phyloP scores from a whole-genome alignment of 1,139 yeast genomes.

The Zygoascus sp. region DNA sequence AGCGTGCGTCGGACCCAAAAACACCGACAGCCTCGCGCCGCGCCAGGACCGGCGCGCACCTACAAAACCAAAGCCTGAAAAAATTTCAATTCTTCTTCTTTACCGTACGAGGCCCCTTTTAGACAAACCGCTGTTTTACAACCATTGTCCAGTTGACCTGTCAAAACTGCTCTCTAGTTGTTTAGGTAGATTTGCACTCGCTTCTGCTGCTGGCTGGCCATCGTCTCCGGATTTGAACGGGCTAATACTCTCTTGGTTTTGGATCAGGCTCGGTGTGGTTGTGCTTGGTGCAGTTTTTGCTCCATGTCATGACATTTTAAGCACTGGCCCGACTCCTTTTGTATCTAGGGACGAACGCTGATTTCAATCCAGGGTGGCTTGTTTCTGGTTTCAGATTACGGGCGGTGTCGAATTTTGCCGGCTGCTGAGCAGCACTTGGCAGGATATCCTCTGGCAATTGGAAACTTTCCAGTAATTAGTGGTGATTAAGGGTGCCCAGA shows the following conservation, averaged over 20 bases:
- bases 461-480: conserved; percentile 8
- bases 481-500: conserved; percentile 47
- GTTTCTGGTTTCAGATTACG: not conserved
- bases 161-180: not conserved
- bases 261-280: conserved; percentile 1
- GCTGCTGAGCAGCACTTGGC: conserved; percentile 1
- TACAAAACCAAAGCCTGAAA: not conserved
- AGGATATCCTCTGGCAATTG: not conserved
- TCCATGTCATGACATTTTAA: not conserved
- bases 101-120: conserved; percentile 17
- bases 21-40: too few species aligned
- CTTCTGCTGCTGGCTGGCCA: conserved; percentile 2
- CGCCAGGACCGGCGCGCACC: too few species aligned
- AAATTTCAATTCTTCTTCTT: conserved; percentile 12
- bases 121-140: conserved; percentile 23
- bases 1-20: too few species aligned
- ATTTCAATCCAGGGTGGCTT: not conserved
- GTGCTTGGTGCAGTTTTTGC: conserved; percentile 6
- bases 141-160: not conserved
- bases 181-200: conserved; percentile 1
- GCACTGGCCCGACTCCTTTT: conserved; percentile 4
- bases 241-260: conserved; percentile 4
- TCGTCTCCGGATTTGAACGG: not conserved
- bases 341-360: conserved; percentile 2
- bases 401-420: conserved; percentile 4